Base-by-base conservation (phyloP, 768 basidiomycete genomes). In the Suillus hirtellus region DNA sequence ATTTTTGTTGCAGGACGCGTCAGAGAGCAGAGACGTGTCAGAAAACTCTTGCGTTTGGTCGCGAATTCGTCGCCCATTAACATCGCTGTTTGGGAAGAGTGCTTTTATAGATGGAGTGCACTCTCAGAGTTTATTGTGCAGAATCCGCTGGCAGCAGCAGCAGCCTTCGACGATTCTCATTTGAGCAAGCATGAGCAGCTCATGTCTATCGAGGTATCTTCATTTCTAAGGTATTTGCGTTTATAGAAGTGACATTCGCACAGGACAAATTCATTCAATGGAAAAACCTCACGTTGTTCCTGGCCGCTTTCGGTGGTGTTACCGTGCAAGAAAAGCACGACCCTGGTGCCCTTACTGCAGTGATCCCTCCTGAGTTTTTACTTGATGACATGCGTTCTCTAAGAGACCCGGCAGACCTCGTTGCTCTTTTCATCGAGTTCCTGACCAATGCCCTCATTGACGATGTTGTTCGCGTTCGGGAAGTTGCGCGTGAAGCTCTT, bases 71-170 rank as follows among this genome's bases (percentile, higher is more conserved):
- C 84, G 37, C 83, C 86, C 1, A 82, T 86, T n/a, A 86, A 92
- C 60, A 78, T 90, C 24, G 90, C 89, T 0, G 88, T 92, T 3
- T 95, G 93, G 93, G 81, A 89, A 66, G 93, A 95, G 69, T 89
- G 86, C 64, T 93, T 89, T 72, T 88, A 83, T 78, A 80, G 91
- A 55, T 94, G 92, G 91, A 80, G 81, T 34, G 75, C 79, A 6
- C 74, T 93, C 50, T 84, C 84, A 15, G 89, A 90, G 69, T 77
- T 82, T 56, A 77, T 89, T 52, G 80, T 82, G 65, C 82, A 75
- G 55, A 70, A 74, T 40, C 70, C 75, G 31, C 64, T 77, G 52
- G 76, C 74, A 31, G 68, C 73, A 46, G 69, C 73, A 59, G 72
- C 74, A 54, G 75, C 75, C 31, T 77, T 76, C 54, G 75, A 75